Percentiles rank a stretch among this genome's conserved stretches.
Conservation (phyloP, 139 green algal genomes). For the Bryopsis sp. region DNA sequence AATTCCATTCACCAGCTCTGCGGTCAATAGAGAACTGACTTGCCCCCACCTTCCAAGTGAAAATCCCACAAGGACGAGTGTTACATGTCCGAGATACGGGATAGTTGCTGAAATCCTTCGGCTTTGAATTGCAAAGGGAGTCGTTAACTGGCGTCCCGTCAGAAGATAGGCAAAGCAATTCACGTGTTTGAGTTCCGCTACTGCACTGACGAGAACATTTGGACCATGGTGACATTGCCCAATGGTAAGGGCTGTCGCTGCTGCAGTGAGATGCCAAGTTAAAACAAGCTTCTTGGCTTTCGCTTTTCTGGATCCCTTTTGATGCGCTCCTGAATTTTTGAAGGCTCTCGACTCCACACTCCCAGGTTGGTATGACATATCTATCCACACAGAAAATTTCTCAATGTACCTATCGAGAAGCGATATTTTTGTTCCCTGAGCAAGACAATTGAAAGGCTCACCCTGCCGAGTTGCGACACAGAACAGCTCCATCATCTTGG, state of each 20-base stretch:
- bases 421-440: no score
- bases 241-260: not conserved
- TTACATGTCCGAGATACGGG: not conserved
- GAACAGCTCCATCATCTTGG: no score
- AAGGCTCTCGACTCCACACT: no score
- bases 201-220: not conserved
- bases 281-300: no score
- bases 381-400: no score
- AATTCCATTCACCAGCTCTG: not conserved
- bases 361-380: no score
- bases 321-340: no score
- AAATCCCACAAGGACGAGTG: not conserved
- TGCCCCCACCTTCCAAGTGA: not conserved
- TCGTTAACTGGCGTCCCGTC: not conserved
- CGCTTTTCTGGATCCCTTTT: no score
- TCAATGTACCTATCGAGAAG: no score
- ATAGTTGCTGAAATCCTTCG: not conserved
- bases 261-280: no score
- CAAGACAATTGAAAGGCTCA: no score
- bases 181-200: not conserved
- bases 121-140: not conserved
- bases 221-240: not conserved
- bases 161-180: not conserved
- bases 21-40: not conserved
- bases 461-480: no score